Evolutionary conservation across 2,329 filamentous ascomycete species (phyloP), one percentile per base, ranked within the genome.

Genomic region (Xylariaceae sp.): DNA sequence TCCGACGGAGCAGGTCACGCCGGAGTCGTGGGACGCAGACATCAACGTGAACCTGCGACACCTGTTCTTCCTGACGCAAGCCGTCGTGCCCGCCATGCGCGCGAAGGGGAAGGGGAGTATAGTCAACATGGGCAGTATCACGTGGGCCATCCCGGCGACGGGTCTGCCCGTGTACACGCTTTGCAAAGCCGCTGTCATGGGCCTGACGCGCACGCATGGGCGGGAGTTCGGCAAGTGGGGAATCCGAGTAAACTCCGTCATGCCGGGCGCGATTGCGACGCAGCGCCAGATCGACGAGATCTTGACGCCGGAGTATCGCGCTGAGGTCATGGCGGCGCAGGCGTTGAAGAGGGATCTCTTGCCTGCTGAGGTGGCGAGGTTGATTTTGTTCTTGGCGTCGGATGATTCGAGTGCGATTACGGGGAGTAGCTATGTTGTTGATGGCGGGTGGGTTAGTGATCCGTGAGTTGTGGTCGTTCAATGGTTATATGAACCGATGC

Each of bases 211-310:
- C 44, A 72, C 71, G 45, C 73, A 74, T 48, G 71, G 70, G 37
- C 70, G 69, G 51, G 75, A 77, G 67, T 72, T 76, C 53, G 75
- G 74, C 0, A 50, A 39, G 5, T 58, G 64, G n/a, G 72, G 73
- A 1, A 69, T 77, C 15, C 62, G 78, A 0, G 74, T 80, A 4
- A 81, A 81, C 55, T 79, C 76, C 58, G 75, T 82, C 35, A 77
- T 80, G 76, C 79, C 79, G 0, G 78, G 78, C 0, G 71, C 76
- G 1, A 77, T 80, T 37, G 77, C 76, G 1, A 81, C 78, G 5
- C 68, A 75, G 70, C 68, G 76, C 3, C 77, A 79, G 73, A 73
- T 72, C 39, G 67, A 74, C 0, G 74, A 77, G 59, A 72, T 80
- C 11, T 62, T 79, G 39, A 80, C 77, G 34, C 70, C 72, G 0